Conservation (phyloP, 2,329 filamentous ascomycete species). For the Macroventuria anomochaeta region DNA sequence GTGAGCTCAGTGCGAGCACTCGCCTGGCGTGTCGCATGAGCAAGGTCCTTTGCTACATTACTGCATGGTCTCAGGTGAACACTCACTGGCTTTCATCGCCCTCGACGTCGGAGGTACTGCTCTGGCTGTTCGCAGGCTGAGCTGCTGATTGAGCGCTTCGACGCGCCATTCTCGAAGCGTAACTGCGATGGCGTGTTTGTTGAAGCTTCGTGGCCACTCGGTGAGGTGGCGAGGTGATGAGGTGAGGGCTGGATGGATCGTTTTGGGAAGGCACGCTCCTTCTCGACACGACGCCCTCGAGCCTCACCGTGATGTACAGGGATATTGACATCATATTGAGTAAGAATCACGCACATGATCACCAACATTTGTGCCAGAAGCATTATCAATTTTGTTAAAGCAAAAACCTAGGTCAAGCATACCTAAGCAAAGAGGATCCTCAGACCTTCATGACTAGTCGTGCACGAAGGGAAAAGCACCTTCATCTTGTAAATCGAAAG, state of each 20-base stretch:
- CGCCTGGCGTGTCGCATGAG: constrained; percentile 21
- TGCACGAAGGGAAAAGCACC: not conserved
- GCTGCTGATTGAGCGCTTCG: constrained; percentile 10
- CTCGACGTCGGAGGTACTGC: constrained; percentile 15
- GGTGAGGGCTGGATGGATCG: constrained; percentile 1
- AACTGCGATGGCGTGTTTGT: not conserved
- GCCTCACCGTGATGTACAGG: not conserved
- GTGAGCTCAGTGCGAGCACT: constrained; percentile 24
- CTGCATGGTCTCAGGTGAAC: too few species aligned
- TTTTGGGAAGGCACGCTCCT: constrained; percentile 1
- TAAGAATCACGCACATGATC: not conserved
- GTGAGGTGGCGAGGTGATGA: not conserved
- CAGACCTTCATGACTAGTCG: not conserved
- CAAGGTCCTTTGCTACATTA: not conserved
- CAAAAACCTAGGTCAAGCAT: not conserved
- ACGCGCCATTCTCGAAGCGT: constrained; percentile 21
- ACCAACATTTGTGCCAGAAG: not conserved
- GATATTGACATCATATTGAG: too few species aligned
- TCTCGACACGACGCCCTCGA: not conserved
- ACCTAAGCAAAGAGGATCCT: not conserved
- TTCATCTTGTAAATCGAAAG: not conserved
- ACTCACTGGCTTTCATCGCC: constrained; percentile 39
- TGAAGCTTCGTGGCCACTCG: not conserved
- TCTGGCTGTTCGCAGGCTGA: constrained; percentile 5
- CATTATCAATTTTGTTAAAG: constrained; percentile 3